These are phyloP conservation scores for Eucalyptus curtisii DNA, from an alignment of 345 rosid genomes.

Conservation along the genomic window DNA sequence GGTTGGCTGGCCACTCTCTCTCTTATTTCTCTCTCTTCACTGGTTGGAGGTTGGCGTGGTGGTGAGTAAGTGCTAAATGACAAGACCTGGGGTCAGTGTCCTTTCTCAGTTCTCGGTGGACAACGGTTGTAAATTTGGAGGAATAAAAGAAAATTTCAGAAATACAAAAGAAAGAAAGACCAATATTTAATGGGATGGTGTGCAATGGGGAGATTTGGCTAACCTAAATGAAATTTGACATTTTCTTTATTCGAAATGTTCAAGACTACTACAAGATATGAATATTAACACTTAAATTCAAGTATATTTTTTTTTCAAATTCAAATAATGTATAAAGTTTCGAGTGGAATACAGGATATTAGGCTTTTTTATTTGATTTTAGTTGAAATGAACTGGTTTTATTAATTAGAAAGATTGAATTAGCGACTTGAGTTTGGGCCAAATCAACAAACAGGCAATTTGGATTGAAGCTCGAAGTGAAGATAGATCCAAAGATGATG, in stretches of 20 bases:
- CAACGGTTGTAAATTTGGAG: background rate
- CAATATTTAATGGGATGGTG: background rate
- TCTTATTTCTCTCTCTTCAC: background rate
- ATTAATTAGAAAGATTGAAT: background rate
- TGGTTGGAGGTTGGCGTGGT: background rate
- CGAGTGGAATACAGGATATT: fast-evolving
- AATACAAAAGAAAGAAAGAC: background rate
- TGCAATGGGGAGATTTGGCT: background rate
- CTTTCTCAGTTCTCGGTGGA: conserved; percentile 24
- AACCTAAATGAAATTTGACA: background rate
- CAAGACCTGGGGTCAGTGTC: conserved; percentile 38
- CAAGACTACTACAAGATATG: fast-evolving
- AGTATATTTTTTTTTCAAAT: background rate
- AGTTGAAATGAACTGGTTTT: too few species aligned
- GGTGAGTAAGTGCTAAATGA: conserved; percentile 33
- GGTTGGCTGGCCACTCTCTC: background rate
- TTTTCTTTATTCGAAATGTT: background rate
- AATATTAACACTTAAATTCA: background rate
- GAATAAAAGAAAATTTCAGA: background rate
- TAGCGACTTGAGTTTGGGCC: background rate
- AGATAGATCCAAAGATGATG: background rate
- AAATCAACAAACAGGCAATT: fast-evolving
- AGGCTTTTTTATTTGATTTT: background rate
- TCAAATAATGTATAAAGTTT: background rate
- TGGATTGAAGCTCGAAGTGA: background rate